Evolutionary conservation across 1,139 yeast species (phyloP), one percentile per base, ranked within the genome.

Genomic region (Debaryomyces psychrophilus): DNA sequence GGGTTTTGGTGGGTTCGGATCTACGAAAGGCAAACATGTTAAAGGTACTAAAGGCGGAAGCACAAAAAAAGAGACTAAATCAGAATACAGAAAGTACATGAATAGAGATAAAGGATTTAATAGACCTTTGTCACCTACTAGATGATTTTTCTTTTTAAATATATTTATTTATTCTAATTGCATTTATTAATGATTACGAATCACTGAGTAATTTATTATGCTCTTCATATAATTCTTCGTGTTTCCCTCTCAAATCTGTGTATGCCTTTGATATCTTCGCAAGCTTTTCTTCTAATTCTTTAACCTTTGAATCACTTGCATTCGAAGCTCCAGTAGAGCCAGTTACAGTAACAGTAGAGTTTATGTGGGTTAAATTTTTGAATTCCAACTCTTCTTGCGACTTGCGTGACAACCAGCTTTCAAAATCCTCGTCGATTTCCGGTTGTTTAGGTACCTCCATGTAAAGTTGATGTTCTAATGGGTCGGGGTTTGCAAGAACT

Each of bases 11-110:
- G 78, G 80, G 1, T 85, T 85, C 61, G 76, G 74, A 0, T 60
- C 83, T 1, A 84, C 90, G 4, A 83, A 85, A 59, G 80, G 82
- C 37, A 81, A 81, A 52, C 81, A 81, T 45, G 83, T 80, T 4
- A 65, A 63, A 41, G 85, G 82, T 1, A 63, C 78, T 2, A 75
- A 78, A 48, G 75, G 74, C 5, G 82, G 81, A 12, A 76, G 72
- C 0, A 73, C 71, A 0, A 69, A 71, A 35, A 70, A 67, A 50
- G 71, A 73, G 37, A 71, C 70, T 46, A 69, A 70, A 43, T 65
- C 81, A 1, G 75, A 74, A 39, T 83, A 79, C 58, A 72, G 90
- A 48, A 90, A 84, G 64, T 85, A 84, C 54, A 83, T 85, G 84
- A 83, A 84, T 59, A 67, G 88, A 36, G 69, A 64, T 8, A 79